Evolutionary conservation across 2,329 filamentous ascomycete species (phyloP).

Genomic region (Harringtonia aguacate): DNA sequence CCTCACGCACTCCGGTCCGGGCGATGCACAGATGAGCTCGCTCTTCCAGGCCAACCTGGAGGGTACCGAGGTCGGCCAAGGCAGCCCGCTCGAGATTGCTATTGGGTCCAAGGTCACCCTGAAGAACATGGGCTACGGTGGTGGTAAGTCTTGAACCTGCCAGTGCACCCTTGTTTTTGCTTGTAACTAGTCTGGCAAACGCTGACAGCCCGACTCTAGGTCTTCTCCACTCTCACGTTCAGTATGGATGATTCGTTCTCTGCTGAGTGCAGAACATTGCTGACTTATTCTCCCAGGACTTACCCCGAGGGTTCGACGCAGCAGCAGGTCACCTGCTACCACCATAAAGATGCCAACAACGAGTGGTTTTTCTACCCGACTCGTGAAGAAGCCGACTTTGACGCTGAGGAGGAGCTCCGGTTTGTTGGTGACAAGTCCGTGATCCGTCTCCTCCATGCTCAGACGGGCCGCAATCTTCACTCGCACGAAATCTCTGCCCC

Average conservation of each 20-base stretch:
- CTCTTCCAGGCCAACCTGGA: conserved; percentile 95
- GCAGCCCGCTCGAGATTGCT: conserved; percentile 87
- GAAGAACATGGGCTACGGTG: conserved; percentile 99
- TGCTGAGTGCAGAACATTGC: not conserved
- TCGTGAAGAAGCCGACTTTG: conserved; percentile 62
- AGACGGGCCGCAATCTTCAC: conserved; percentile 94
- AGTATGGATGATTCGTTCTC: conserved; percentile 24
- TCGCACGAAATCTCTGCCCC: conserved; percentile 86
- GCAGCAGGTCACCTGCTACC: conserved; percentile 98
- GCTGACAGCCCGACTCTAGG: conserved; percentile 21
- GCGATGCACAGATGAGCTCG: conserved; percentile 99
- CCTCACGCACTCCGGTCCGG: conserved; percentile 84
- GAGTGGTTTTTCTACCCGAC: conserved; percentile 99
- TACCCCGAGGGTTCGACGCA: conserved; percentile 89
- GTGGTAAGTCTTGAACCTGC: conserved; percentile 34
- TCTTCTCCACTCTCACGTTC: conserved; percentile 89
- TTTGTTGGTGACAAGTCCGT: conserved; percentile 69
- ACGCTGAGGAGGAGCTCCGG: conserved; percentile 58
- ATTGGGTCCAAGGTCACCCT: conserved; percentile 81
- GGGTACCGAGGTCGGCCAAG: conserved; percentile 86
- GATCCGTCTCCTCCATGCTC: conserved; percentile 83
- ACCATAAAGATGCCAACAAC: conserved; percentile 99
- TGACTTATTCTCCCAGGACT: conserved; percentile 31
- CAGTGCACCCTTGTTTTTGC: too few relatives aligned
- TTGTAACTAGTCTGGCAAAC: not conserved